A percentile compares a stretch with the other conserved stretches of the same genome.
Conservation (phyloP, 306 rosid genomes). For the Phaseolus lunatus region DNA sequence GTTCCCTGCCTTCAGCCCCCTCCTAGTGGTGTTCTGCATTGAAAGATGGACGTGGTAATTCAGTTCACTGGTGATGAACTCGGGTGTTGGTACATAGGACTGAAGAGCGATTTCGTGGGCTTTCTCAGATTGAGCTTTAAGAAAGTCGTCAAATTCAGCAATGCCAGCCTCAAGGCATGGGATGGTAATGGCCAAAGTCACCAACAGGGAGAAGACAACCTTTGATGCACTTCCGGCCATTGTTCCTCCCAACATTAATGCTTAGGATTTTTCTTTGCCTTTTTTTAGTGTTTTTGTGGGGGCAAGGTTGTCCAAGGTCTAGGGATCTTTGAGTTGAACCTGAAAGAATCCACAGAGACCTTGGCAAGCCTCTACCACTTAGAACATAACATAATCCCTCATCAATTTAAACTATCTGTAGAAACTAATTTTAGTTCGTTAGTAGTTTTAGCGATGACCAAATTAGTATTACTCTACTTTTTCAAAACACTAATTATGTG, state of each 20-base stretch:
- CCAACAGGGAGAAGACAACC: not conserved
- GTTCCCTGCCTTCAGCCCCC: not conserved
- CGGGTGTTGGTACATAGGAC: too few relatives aligned
- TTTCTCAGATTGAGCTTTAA: not conserved
- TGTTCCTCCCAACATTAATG: slow-evolving; percentile 13
- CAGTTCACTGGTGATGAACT: too few relatives aligned
- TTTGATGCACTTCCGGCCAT: too few relatives aligned
- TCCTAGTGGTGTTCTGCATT: not conserved
- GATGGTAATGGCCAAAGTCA: slow-evolving; percentile 15
- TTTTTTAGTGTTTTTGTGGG: not conserved
- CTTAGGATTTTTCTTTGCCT: not conserved
- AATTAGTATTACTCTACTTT: not conserved
- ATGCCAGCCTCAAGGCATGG: slow-evolving; percentile 45
- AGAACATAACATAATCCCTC: too few relatives aligned
- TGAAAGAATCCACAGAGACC: too few relatives aligned
- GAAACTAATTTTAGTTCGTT: not conserved
- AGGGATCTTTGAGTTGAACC: too few relatives aligned
- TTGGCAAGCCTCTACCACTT: too few relatives aligned
- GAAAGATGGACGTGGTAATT: not conserved
- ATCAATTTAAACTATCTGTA: not conserved
- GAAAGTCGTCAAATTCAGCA: slow-evolving; percentile 36
- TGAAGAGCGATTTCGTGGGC: too few relatives aligned
- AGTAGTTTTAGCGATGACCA: not conserved
- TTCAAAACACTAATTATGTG: too few relatives aligned
- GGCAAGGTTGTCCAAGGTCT: slow-evolving; percentile 18